Evolutionary conservation across 495 filamentous ascomycete species (phyloP), one percentile per base, ranked within the genome.

Genomic region (Neurospora sp.): DNA sequence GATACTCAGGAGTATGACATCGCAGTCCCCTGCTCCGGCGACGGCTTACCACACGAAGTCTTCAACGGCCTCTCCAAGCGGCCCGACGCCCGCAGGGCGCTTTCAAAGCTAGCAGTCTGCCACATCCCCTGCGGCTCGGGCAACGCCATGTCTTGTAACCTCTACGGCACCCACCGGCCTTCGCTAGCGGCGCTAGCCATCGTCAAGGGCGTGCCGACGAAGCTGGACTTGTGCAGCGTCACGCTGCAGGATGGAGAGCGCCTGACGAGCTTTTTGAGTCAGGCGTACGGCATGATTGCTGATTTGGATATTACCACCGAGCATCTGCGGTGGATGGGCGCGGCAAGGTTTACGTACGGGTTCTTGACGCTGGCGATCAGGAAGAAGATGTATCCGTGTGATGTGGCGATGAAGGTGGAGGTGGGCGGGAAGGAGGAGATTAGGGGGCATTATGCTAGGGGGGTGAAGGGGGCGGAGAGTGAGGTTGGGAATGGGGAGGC

Each of bases 111-210:
- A n/a, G 93, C 96, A 10, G 89, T 99, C 11, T 90, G 91, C n/a
- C 90, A 97, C 78, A 85, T 99, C 10, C 96, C 96, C 10, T 96
- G 95, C 78, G 96, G 96, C 8, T 93, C 92, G 66, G 96, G 95
- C 4, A 99, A 99, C 80, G 95, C 93, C 35, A 91, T 98, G 93
- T 92, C 91, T 66, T 92, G 91, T 85, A 98, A 97, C 77, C 83
- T 96, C 41, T 92, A 92, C 71, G 96, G 95, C 3, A 96, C 93
- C 2, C 88, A 90, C 41, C 91, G 89, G 75, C 88, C 92, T 12
- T 92, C 90, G 71, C 78, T 93, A 70, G 93, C 94, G 4, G 92
- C 95, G 10, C 80, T 99, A 75, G 88, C 88, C 5, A 90, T 97
- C 20, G 87, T 98, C 73, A 99, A 99, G 80, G 94, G 93, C 7